Evolutionary conservation across 352 stramenopile genomes (phyloP), one percentile per base, ranked within the genome.

Genomic region (Globisporangium paroecandrum): DNA sequence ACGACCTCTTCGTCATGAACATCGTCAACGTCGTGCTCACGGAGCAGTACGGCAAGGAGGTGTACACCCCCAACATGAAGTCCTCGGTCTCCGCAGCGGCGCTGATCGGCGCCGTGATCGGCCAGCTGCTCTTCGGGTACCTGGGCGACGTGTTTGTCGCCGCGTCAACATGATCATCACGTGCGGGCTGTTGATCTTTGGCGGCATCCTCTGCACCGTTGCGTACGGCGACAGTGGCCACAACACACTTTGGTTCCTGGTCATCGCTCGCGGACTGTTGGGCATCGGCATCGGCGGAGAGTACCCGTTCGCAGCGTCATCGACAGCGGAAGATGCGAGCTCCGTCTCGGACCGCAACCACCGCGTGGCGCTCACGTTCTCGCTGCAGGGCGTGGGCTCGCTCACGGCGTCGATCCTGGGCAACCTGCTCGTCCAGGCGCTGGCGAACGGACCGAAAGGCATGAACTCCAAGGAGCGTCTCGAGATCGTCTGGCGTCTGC

Each of bases 1-100:
- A 90, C 73, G 83, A 92, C 46, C 79, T 92, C n/a, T 90, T 92
- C 65, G 81, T 90, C 60, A 90, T 92, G 82, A 92, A 92, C 68
- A 74, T 93, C 12, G 73, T 91, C 71, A 93, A 93, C 75, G 74
- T 93, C 65, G 81, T 93, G 66, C 82, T 93, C 61, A 83, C 79
- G n/a, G 81, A 93, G 69, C 77, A 90, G 64, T 91, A 87, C 66
- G 76, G 73, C 63, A 78, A 81, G 47, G 46, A 85, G 53, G 77
- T 83, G 8, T 90, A 91, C 70, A 86, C 83, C 57, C 74, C 83
- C 13, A 70, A 59, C 38, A 73, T 89, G 63, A 91, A 91, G 71
- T 89, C 81, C 7, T 74, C 73, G 61, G 79, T 91, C 0, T 91
- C 83, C 5, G 81, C 83, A 0, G 77, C 73, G 0, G 82, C 82